Percentiles rank a stretch among this genome's conserved stretches.
Conservation (phyloP, 192 early-diverging fungal genomes). For the Obelidium mucronatum region DNA sequence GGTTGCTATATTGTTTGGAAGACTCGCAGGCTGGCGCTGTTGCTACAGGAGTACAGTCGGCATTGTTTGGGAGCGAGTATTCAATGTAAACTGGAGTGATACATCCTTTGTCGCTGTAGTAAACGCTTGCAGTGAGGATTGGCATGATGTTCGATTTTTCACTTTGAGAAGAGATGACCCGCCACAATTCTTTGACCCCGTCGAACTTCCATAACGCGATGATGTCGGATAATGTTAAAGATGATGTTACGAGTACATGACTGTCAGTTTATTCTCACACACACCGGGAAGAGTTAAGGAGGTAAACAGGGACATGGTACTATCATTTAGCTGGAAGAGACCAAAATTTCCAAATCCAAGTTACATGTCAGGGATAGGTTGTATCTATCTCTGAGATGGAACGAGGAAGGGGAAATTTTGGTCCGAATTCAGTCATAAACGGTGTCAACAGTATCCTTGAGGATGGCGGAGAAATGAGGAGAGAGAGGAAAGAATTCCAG, state of each 20-base stretch:
- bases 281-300: no score
- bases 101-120: neutral
- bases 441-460: no score
- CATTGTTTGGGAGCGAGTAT: neutral
- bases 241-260: no score
- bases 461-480: no score
- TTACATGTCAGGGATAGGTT: neutral
- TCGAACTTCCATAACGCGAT: no score
- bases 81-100: neutral
- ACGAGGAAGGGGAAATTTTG: neutral
- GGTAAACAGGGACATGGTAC: no score
- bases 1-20: neutral
- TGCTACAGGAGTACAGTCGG: neutral
- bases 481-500: neutral
- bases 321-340: no score
- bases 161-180: no score
- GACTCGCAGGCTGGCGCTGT: neutral
- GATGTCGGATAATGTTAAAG: no score
- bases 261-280: neutral
- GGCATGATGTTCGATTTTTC: no score
- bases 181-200: no score
- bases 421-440: no score
- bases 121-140: neutral
- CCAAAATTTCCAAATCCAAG: constrained; percentile 20
- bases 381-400: neutral